These are phyloP conservation scores for Seiridium unicorne DNA, from an alignment of 2,329 filamentous ascomycete species.

Conservation along the genomic window DNA sequence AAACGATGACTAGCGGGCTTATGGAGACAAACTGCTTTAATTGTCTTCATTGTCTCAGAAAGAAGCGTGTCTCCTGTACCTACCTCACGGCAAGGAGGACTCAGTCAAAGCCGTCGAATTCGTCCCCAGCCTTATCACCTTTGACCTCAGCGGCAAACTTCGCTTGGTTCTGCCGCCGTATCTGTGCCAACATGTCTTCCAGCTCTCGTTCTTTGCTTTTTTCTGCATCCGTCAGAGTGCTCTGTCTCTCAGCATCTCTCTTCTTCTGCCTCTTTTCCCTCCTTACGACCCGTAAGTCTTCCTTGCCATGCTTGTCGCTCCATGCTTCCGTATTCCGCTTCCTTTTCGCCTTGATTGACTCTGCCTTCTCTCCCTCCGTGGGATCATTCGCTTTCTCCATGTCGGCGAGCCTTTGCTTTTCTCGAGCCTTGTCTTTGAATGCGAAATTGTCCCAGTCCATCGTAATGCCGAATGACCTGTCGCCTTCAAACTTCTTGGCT, in stretches of 20 bases:
- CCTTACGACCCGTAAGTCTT: slow-evolving; percentile 59
- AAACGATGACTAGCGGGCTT: too few species aligned
- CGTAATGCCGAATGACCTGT: slow-evolving; percentile 59
- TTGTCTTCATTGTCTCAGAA: too few species aligned
- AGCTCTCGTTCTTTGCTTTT: slow-evolving; percentile 62
- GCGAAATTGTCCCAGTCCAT: slow-evolving; percentile 67
- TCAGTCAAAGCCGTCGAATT: slow-evolving; percentile 59
- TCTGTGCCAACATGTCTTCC: slow-evolving; percentile 60
- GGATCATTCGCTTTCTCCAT: slow-evolving; percentile 40
- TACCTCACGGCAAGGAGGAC: neutral
- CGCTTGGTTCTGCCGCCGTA: slow-evolving; percentile 56
- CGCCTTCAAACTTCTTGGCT: slow-evolving; percentile 69
- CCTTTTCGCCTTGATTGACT: slow-evolving; percentile 45
- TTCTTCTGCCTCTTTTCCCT: slow-evolving; percentile 64
- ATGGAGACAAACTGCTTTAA: too few species aligned
- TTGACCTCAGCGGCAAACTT: slow-evolving; percentile 33
- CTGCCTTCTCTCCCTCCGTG: slow-evolving; percentile 26
- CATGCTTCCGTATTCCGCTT: slow-evolving; percentile 68
- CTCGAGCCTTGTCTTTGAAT: slow-evolving; percentile 71
- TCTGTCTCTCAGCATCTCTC: slow-evolving; percentile 60
- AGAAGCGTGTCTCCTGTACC: too few species aligned
- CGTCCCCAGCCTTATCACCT: slow-evolving; percentile 34
- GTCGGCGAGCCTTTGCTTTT: slow-evolving; percentile 61
- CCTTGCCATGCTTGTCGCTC: slow-evolving; percentile 69
- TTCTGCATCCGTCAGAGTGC: slow-evolving; percentile 70